phyloP scores from a whole-genome alignment of 116 monocot species.

The Cymodocea nodosa region DNA sequence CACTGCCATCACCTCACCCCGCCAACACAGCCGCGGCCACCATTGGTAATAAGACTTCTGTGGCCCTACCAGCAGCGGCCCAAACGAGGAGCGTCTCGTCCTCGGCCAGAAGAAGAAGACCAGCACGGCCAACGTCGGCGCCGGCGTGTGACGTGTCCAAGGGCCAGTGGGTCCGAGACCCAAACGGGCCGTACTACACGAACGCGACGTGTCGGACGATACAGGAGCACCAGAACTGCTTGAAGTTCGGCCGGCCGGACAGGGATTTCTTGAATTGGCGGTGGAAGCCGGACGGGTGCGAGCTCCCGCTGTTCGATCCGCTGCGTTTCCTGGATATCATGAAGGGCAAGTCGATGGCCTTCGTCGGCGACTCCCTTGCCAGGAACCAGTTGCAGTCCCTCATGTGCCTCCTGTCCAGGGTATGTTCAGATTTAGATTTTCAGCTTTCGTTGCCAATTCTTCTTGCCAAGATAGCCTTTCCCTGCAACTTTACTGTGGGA shows the following conservation, averaged over 20 bases:
- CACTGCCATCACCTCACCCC: too few species aligned
- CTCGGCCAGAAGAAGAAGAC: too few species aligned
- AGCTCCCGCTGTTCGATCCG: slow-evolving; percentile 26
- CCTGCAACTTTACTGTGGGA: too few species aligned
- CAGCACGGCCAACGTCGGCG: neutral
- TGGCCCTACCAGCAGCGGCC: too few species aligned
- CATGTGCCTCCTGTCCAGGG: slow-evolving; percentile 29
- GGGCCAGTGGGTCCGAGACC: slow-evolving; percentile 19
- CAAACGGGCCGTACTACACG: slow-evolving; percentile 18
- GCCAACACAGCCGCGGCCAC: too few species aligned
- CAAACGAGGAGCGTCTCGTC: too few species aligned
- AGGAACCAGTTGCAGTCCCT: slow-evolving; percentile 35
- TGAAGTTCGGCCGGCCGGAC: slow-evolving; percentile 22
- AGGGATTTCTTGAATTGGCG: slow-evolving; percentile 34
- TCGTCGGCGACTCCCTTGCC: slow-evolving; percentile 31
- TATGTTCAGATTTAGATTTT: neutral
- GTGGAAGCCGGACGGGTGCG: slow-evolving; percentile 33
- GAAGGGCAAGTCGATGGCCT: slow-evolving; percentile 24
- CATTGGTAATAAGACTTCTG: too few species aligned
- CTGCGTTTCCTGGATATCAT: slow-evolving; percentile 18
- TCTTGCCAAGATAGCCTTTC: too few species aligned
- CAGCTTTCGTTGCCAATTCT: too few species aligned
- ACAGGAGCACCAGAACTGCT: slow-evolving; percentile 22
- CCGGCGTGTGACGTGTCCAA: slow-evolving; percentile 8
- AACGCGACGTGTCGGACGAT: slow-evolving; percentile 28